Evolutionary conservation across 1,284 basidiomycete genomes (phyloP).

Genomic region (Acaromyces ingoldii): DNA sequence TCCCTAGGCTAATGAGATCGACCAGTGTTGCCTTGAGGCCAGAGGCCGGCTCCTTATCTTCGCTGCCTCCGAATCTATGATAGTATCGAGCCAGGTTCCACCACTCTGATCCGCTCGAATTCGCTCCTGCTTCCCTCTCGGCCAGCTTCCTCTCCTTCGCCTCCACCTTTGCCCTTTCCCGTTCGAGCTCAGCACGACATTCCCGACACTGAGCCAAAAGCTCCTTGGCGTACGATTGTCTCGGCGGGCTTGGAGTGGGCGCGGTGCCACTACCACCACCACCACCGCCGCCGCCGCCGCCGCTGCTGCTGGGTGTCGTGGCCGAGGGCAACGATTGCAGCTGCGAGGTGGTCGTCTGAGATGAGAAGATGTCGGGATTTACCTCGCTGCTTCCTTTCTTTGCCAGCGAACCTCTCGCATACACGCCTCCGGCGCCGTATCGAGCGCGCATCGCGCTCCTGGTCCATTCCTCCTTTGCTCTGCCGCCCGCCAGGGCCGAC

Average conservation of each 20-base stretch:
- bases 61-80: too few species aligned
- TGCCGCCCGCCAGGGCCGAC: slow-evolving; percentile 42
- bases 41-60: too few species aligned
- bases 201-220: slow-evolving; percentile 43
- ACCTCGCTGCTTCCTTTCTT: slow-evolving; percentile 1
- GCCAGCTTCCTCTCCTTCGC: slow-evolving; percentile 3
- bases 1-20: background rate
- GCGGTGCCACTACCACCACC: background rate
- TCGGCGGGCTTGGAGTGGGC: slow-evolving; percentile 8
- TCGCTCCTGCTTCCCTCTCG: slow-evolving; percentile 1
- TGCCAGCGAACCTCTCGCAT: slow-evolving; percentile 39
- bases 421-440: slow-evolving; percentile 43
- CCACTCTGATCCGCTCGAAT: background rate
- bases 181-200: slow-evolving; percentile 39
- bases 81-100: background rate
- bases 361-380: slow-evolving; percentile 2
- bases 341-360: background rate
- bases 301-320: background rate
- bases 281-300: background rate
- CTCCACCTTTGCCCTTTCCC: slow-evolving; percentile 14
- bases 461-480: slow-evolving; percentile 48
- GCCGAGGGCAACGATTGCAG: background rate
- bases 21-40: background rate
- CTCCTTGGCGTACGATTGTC: slow-evolving; percentile 47
- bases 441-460: slow-evolving; percentile 43